phyloP scores from a whole-genome alignment of 1,139 yeast genomes.

The Kazachstania sp. region DNA sequence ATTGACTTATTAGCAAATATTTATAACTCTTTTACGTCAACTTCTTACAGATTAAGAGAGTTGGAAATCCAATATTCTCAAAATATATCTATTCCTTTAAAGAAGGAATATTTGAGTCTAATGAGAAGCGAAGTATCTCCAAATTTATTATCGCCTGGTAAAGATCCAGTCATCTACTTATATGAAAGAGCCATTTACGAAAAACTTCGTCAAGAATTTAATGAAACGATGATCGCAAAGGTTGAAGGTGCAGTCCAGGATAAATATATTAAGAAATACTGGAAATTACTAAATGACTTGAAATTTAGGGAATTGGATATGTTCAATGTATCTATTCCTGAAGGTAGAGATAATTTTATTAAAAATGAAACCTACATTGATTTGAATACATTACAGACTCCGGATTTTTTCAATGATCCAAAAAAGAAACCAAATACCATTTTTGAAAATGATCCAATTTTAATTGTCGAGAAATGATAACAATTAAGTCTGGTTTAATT shows the following conservation, averaged over 20 bases:
- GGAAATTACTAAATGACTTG: slow-evolving; percentile 5
- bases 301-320: slow-evolving; percentile 5
- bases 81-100: slow-evolving; percentile 3
- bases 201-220: slow-evolving; percentile 5
- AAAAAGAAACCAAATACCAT: background rate
- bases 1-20: slow-evolving; percentile 14
- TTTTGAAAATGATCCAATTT: background rate
- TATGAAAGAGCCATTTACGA: slow-evolving; percentile 17
- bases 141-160: slow-evolving; percentile 16
- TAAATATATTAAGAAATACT: slow-evolving; percentile 1
- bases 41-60: slow-evolving; percentile 22
- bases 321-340: slow-evolving; percentile 5
- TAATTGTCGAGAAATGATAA: background rate
- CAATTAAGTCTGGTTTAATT: no score
- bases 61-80: slow-evolving; percentile 17
- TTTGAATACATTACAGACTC: slow-evolving; percentile 5
- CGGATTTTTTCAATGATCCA: background rate
- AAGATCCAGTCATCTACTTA: slow-evolving; percentile 18
- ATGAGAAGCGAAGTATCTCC: slow-evolving; percentile 13
- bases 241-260: slow-evolving; percentile 2
- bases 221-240: slow-evolving; percentile 4
- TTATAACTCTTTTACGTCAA: slow-evolving; percentile 14
- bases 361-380: slow-evolving; percentile 3
- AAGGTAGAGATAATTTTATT: background rate
- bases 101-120: slow-evolving; percentile 10